Conservation (phyloP, 257 asterid genomes). For the Solanum rostratum region DNA sequence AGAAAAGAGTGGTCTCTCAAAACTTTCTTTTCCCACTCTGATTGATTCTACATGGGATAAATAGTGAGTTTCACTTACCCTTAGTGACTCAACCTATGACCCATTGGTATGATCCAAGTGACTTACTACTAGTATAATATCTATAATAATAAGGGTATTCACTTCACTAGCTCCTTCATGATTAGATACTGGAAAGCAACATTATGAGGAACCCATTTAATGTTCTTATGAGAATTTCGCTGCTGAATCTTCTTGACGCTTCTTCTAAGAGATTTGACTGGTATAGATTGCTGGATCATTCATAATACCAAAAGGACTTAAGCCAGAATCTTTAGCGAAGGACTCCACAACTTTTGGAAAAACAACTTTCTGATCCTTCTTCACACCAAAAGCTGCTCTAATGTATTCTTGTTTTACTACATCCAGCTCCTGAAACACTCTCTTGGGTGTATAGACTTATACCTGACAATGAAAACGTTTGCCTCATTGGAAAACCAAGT, state of each 20-base stretch:
- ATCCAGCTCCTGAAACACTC: slow-evolving; percentile 67
- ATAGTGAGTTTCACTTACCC: not conserved
- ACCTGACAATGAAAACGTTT: slow-evolving; percentile 29
- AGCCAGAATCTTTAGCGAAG: slow-evolving; percentile 64
- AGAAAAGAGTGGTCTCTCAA: not conserved
- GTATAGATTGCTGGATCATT: slow-evolving; percentile 58
- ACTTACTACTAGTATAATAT: not conserved
- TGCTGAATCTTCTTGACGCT: slow-evolving; percentile 53
- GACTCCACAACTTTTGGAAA: slow-evolving; percentile 63
- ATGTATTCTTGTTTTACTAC: slow-evolving; percentile 85
- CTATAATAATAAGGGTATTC: not conserved
- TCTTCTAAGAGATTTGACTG: slow-evolving; percentile 58
- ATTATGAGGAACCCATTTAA: slow-evolving; percentile 77
- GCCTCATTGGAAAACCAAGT: not conserved
- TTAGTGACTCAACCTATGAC: not conserved
- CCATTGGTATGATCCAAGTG: not conserved
- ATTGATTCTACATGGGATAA: not conserved
- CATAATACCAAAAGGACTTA: slow-evolving; percentile 38
- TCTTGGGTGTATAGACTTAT: slow-evolving; percentile 62
- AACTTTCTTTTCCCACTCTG: not conserved
- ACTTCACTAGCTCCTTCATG: slow-evolving; percentile 59
- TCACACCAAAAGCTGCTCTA: slow-evolving; percentile 74
- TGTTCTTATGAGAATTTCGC: slow-evolving; percentile 41
- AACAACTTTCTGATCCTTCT: slow-evolving; percentile 59
- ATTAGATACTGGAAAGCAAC: slow-evolving; percentile 65